A percentile compares a stretch with the other conserved stretches of the same genome.
These are phyloP conservation scores for Phialophora tarda DNA, from an alignment of 2,329 filamentous ascomycete species.

Conservation along the genomic window DNA sequence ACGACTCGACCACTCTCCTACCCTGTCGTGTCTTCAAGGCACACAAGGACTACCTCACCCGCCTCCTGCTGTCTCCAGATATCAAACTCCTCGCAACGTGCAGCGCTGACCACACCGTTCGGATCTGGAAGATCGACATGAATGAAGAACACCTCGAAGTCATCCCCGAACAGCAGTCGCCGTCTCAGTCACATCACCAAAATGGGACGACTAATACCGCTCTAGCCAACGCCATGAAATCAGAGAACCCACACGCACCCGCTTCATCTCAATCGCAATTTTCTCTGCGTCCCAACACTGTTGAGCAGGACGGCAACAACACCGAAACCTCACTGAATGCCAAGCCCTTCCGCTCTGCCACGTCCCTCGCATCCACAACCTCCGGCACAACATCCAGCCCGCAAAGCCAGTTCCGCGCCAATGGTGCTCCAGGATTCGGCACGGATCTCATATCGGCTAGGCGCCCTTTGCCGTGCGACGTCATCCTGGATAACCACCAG, in stretches of 20 bases:
- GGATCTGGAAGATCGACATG: conserved; percentile 94
- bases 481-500: conserved; percentile 86
- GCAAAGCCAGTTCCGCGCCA: conserved; percentile 7
- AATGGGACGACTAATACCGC: neutral
- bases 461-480: conserved; percentile 73
- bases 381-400: conserved; percentile 12
- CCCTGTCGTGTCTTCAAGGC: conserved; percentile 88
- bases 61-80: conserved; percentile 87
- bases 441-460: conserved; percentile 36
- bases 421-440: conserved; percentile 3
- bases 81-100: conserved; percentile 94
- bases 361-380: conserved; percentile 25
- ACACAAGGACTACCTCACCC: conserved; percentile 90
- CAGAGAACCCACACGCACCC: conserved; percentile 5
- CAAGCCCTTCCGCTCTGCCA: conserved; percentile 25
- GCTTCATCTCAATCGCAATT: conserved; percentile 13
- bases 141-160: conserved; percentile 53
- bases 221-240: neutral
- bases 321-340: conserved; percentile 5
- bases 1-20: conserved; percentile 80
- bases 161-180: conserved; percentile 25
- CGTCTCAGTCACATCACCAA: conserved; percentile 10
- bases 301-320: conserved; percentile 8
- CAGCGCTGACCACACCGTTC: conserved; percentile 90
- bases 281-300: conserved; percentile 8